A percentile compares a stretch with the other conserved stretches of the same genome.
Evolutionary conservation across 2,329 filamentous ascomycete species (phyloP).

Genomic region (Fusarium miscanthi): DNA sequence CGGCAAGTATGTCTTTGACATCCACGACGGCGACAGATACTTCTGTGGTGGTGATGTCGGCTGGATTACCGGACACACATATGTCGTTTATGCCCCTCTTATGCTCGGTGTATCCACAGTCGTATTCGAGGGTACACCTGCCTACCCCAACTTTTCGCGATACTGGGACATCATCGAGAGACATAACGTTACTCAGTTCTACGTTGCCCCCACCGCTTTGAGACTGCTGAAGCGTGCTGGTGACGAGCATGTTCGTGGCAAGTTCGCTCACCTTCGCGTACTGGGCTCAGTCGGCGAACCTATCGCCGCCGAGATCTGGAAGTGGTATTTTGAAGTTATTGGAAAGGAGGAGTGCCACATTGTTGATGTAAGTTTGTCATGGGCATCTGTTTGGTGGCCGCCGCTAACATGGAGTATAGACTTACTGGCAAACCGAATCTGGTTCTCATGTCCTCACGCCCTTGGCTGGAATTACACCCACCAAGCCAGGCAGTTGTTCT

Average conservation of each 20-base stretch:
- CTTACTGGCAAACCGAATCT: slow-evolving; percentile 99
- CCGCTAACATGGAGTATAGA: slow-evolving; percentile 64
- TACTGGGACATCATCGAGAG: slow-evolving; percentile 99
- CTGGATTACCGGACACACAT: slow-evolving; percentile 99
- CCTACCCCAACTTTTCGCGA: slow-evolving; percentile 96
- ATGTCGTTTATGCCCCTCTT: slow-evolving; percentile 95
- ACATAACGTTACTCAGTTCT: slow-evolving; percentile 96
- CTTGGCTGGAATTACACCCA: slow-evolving; percentile 90
- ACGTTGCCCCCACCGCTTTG: slow-evolving; percentile 94
- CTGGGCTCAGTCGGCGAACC: slow-evolving; percentile 96
- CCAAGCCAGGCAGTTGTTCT: slow-evolving; percentile 95
- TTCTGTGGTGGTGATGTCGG: slow-evolving; percentile 99
- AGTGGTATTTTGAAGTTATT: slow-evolving; percentile 98
- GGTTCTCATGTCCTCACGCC: slow-evolving; percentile 96
- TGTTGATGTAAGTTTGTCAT: slow-evolving; percentile 79
- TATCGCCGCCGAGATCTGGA: slow-evolving; percentile 98
- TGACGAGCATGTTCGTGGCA: slow-evolving; percentile 87
- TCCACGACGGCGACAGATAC: slow-evolving; percentile 91
- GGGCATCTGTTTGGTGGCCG: background rate
- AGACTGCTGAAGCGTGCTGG: slow-evolving; percentile 95
- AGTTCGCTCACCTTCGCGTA: slow-evolving; percentile 90
- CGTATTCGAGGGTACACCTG: slow-evolving; percentile 97
- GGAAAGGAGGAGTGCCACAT: slow-evolving; percentile 94
- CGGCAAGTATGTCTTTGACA: slow-evolving; percentile 98
- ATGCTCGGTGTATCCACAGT: slow-evolving; percentile 93